These are phyloP conservation scores for Sporothrix phasma DNA, from an alignment of 2,329 filamentous ascomycete genomes.

Conservation along the genomic window DNA sequence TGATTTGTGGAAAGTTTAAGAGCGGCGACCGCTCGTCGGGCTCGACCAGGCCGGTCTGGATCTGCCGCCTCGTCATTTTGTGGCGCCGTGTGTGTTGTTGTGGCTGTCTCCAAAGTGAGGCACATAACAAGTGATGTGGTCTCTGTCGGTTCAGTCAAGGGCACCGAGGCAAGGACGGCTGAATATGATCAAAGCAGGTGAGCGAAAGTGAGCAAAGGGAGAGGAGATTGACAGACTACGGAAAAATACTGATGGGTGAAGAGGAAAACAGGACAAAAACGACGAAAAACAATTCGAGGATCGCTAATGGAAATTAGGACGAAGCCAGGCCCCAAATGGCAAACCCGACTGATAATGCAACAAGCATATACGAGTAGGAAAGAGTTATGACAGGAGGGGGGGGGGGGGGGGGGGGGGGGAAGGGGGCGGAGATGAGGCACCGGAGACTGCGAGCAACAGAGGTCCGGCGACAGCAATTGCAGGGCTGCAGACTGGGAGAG, in stretches of 20 bases:
- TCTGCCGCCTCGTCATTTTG: background rate
- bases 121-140: background rate
- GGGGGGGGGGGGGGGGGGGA: too few relatives aligned
- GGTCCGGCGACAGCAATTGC: background rate
- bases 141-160: background rate
- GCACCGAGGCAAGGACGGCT: background rate
- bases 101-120: background rate
- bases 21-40: conserved; percentile 15
- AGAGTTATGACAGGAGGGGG: too few relatives aligned
- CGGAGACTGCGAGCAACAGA: background rate
- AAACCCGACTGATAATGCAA: too few relatives aligned
- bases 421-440: background rate
- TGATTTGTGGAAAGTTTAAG: background rate
- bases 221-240: background rate
- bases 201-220: background rate
- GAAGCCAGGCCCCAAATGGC: too few relatives aligned
- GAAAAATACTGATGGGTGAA: too few relatives aligned
- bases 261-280: too few relatives aligned
- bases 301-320: too few relatives aligned
- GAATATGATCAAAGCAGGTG: background rate
- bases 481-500: background rate
- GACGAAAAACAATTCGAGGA: background rate
- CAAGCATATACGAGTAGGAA: too few relatives aligned
- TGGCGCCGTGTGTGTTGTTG: background rate
- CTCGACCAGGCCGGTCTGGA: background rate